Percentiles rank a stretch among this genome's conserved stretches.
Conservation (phyloP, 352 stramenopile genomes). For the Phytophthora tentaculata region DNA sequence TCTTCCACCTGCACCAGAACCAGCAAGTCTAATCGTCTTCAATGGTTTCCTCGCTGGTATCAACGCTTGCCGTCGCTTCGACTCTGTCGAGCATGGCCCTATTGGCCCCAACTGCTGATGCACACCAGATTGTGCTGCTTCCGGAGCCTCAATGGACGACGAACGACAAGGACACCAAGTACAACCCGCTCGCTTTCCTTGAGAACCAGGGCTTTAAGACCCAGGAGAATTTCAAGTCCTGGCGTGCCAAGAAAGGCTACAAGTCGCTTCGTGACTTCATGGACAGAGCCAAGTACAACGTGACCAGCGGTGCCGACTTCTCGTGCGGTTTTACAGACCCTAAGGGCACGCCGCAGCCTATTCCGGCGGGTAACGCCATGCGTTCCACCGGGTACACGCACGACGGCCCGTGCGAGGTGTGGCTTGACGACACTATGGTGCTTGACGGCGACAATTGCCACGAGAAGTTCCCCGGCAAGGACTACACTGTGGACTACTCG, state of each 20-base stretch:
- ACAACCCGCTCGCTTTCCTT: slow-evolving; percentile 53
- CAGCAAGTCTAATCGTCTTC: not conserved
- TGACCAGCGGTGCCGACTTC: slow-evolving; percentile 33
- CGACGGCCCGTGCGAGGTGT: slow-evolving; percentile 46
- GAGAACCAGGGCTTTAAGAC: slow-evolving; percentile 50
- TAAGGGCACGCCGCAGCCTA: slow-evolving; percentile 39
- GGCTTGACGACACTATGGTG: slow-evolving; percentile 42
- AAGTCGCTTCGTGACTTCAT: slow-evolving; percentile 56
- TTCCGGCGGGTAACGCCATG: slow-evolving; percentile 30
- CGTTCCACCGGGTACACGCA: slow-evolving; percentile 54
- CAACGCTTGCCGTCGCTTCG: slow-evolving; percentile 26
- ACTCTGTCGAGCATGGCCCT: slow-evolving; percentile 31
- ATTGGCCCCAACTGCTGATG: slow-evolving; percentile 29
- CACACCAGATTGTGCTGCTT: slow-evolving; percentile 46
- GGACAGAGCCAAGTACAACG: slow-evolving; percentile 42
- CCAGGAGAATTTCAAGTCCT: slow-evolving; percentile 45
- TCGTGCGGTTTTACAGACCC: slow-evolving; percentile 40
- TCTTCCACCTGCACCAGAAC: slow-evolving; percentile 19
- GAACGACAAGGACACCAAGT: slow-evolving; percentile 38
- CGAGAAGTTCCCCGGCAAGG: slow-evolving; percentile 32
- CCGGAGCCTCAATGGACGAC: slow-evolving; percentile 41
- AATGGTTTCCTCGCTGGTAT: slow-evolving; percentile 29
- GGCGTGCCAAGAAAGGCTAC: slow-evolving; percentile 42
- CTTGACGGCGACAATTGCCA: slow-evolving; percentile 38
- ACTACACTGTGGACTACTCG: slow-evolving; percentile 35